These are phyloP conservation scores for Ogataea degrootiae DNA, from an alignment of 805 yeast genomes.

Conservation along the genomic window DNA sequence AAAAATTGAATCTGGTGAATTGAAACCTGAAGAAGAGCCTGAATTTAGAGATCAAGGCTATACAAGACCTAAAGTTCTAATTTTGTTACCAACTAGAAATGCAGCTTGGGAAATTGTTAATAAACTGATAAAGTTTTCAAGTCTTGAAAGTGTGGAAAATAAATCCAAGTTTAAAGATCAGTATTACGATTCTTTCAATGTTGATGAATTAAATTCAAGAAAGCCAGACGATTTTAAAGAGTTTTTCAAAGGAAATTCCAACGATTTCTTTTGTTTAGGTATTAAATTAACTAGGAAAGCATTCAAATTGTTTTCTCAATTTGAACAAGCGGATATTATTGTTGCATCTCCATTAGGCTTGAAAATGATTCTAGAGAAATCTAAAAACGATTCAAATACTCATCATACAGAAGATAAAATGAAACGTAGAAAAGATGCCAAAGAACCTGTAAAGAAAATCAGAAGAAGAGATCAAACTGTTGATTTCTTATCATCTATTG, in stretches of 20 bases:
- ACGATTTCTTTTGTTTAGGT: slow-evolving; percentile 91
- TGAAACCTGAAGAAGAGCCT: slow-evolving; percentile 34
- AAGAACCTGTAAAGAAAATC: slow-evolving; percentile 30
- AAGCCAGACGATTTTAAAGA: slow-evolving; percentile 84
- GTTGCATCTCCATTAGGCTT: slow-evolving; percentile 91
- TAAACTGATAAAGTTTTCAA: slow-evolving; percentile 56
- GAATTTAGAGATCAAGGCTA: slow-evolving; percentile 92
- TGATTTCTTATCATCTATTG: slow-evolving; percentile 88
- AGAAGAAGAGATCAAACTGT: slow-evolving; percentile 43
- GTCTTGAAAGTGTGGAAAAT: slow-evolving; percentile 75
- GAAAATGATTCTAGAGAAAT: slow-evolving; percentile 64
- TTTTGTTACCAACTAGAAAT: slow-evolving; percentile 80
- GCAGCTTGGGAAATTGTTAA: slow-evolving; percentile 66
- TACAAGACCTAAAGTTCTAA: slow-evolving; percentile 84
- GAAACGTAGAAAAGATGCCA: not conserved
- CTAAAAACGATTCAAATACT: slow-evolving; percentile 21
- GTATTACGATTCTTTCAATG: slow-evolving; percentile 46
- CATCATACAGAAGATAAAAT: not conserved
- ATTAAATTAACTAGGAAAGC: slow-evolving; percentile 85
- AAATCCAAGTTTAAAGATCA: slow-evolving; percentile 68
- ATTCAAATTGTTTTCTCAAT: slow-evolving; percentile 75
- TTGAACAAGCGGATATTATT: slow-evolving; percentile 79
- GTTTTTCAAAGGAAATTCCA: slow-evolving; percentile 81
- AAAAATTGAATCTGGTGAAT: slow-evolving; percentile 32
- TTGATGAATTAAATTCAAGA: slow-evolving; percentile 30